A percentile compares a stretch with the other conserved stretches of the same genome.
Conservation (phyloP, 345 rosid species). For the Gossypium mustelinum region DNA sequence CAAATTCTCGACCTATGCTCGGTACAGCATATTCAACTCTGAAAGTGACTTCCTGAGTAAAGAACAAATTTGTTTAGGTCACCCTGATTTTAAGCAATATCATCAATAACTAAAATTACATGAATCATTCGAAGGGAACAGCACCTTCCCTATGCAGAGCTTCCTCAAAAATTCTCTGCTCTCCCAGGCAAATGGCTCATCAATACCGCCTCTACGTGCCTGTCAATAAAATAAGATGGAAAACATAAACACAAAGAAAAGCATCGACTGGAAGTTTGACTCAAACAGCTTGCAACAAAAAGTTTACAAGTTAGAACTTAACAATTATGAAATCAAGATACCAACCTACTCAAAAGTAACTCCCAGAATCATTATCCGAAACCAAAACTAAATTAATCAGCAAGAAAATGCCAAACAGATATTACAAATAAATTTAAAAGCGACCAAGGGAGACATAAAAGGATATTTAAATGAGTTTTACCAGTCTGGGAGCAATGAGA, state of each 20-base stretch:
- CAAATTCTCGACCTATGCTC: slow-evolving; percentile 78
- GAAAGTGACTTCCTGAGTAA: slow-evolving; percentile 78
- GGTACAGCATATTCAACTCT: slow-evolving; percentile 80
- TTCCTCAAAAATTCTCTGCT: slow-evolving; percentile 89
- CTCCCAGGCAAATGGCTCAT: slow-evolving; percentile 97
- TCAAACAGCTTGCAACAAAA: not conserved
- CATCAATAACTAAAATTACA: slow-evolving; percentile 1
- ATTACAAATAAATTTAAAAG: not conserved
- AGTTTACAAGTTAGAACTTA: not conserved
- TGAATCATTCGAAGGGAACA: slow-evolving; percentile 3
- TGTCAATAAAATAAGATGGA: slow-evolving; percentile 21
- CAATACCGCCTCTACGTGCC: slow-evolving; percentile 88
- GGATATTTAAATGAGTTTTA: slow-evolving; percentile 18
- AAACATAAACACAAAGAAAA: not conserved
- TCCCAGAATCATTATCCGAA: not conserved
- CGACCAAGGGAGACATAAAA: not conserved
- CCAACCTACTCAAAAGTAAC: not conserved
- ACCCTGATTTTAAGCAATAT: slow-evolving; percentile 1
- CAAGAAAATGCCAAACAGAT: not conserved
- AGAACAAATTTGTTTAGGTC: not conserved
- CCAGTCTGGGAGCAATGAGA: slow-evolving; percentile 81
- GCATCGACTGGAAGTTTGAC: not conserved
- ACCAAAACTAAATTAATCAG: not conserved
- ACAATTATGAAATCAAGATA: not conserved
- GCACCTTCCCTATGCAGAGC: slow-evolving; percentile 96